These are phyloP conservation scores for Nyssa sinensis DNA, from an alignment of 148 eudicot species.

Conservation along the genomic window DNA sequence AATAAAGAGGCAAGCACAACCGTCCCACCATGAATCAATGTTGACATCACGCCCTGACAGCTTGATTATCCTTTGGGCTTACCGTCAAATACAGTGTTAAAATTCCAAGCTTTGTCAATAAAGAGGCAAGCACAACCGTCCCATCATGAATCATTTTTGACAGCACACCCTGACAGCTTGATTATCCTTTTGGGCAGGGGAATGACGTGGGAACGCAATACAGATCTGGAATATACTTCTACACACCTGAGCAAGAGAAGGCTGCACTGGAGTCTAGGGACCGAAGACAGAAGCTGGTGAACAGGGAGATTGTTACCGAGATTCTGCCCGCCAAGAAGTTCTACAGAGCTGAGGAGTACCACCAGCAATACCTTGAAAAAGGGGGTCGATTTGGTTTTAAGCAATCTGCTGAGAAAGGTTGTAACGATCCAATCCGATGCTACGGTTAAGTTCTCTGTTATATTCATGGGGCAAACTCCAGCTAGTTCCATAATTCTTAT, in stretches of 20 bases:
- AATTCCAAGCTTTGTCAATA: neutral
- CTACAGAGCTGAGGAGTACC: conserved; percentile 81
- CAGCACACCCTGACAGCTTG: conserved; percentile 1
- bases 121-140: neutral
- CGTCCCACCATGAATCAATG: neutral
- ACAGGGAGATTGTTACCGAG: conserved; percentile 72
- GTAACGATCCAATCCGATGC: conserved; percentile 88
- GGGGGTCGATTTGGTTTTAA: conserved; percentile 74
- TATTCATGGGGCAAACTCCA: neutral
- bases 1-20: neutral
- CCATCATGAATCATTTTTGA: neutral
- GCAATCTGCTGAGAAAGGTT: conserved; percentile 79
- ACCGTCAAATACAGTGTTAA: no score
- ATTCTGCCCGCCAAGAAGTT: conserved; percentile 80
- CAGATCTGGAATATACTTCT: conserved; percentile 85
- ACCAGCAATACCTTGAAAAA: conserved; percentile 86
- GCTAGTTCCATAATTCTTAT: neutral
- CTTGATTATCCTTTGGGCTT: no score
- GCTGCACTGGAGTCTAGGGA: conserved; percentile 70
- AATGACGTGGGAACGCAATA: conserved; percentile 81
- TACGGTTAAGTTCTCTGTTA: conserved; percentile 47
- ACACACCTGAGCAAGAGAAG: conserved; percentile 83
- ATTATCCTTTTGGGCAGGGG: conserved; percentile 40
- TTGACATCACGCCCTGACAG: no score
- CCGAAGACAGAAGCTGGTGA: conserved; percentile 51